Conservation (phyloP, 1,139 yeast genomes). For the Candida glucosophila region DNA sequence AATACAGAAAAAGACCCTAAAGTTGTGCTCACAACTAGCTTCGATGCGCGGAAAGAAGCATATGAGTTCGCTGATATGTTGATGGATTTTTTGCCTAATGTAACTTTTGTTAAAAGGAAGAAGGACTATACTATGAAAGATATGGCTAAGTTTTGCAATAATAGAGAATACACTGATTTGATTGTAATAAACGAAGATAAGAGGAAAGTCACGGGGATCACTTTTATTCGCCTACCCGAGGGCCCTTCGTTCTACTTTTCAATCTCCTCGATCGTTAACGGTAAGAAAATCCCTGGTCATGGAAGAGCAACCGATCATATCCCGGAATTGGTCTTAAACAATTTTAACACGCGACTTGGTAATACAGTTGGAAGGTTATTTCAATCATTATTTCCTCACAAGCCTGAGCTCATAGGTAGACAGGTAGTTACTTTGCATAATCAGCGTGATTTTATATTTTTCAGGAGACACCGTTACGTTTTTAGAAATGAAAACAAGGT, state of each 20-base stretch:
- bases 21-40: conserved; percentile 80
- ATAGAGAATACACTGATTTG: conserved; percentile 80
- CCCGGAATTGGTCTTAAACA: conserved; percentile 86
- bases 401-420: conserved; percentile 90
- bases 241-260: conserved; percentile 95
- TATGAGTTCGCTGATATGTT: conserved; percentile 85
- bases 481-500: conserved; percentile 86
- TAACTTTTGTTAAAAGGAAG: conserved; percentile 81
- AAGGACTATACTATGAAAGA: conserved; percentile 76
- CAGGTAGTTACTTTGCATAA: conserved; percentile 93
- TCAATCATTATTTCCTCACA: conserved; percentile 85
- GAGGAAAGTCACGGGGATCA: conserved; percentile 82
- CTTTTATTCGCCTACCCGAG: conserved; percentile 85
- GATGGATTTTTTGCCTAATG: conserved; percentile 77
- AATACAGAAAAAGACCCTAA: conserved; percentile 55
- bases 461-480: conserved; percentile 88
- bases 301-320: conserved; percentile 85
- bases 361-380: conserved; percentile 86
- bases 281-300: conserved; percentile 75
- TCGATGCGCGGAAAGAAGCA: conserved; percentile 77
- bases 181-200: conserved; percentile 89
- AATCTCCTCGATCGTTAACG: conserved; percentile 67
- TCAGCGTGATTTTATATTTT: conserved; percentile 90
- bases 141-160: conserved; percentile 73
- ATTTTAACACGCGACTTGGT: conserved; percentile 87